Conservation (phyloP, 495 filamentous ascomycete genomes). For the Penicillium taxi region DNA sequence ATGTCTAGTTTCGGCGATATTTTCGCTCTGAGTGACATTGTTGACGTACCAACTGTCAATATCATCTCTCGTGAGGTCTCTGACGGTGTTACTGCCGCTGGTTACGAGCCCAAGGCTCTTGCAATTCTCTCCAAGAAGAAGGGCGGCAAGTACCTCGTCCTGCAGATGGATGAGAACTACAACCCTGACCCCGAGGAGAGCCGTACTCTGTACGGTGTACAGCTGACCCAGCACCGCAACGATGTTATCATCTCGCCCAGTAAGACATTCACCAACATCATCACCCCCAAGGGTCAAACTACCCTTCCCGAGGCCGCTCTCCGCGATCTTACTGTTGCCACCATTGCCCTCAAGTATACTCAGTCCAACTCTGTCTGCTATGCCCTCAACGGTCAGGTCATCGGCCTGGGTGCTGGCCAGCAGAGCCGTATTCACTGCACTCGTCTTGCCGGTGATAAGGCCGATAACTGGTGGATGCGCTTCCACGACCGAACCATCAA, state of each 20-base stretch:
- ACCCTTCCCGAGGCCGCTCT: slow-evolving; percentile 71
- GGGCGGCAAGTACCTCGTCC: slow-evolving; percentile 89
- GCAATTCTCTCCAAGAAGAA: slow-evolving; percentile 97
- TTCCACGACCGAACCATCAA: slow-evolving; percentile 81
- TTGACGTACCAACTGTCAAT: slow-evolving; percentile 85
- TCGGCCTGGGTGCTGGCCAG: slow-evolving; percentile 92
- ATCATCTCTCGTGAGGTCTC: slow-evolving; percentile 97
- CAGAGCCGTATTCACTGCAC: slow-evolving; percentile 98
- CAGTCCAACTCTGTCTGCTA: slow-evolving; percentile 99
- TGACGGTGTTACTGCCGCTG: slow-evolving; percentile 88
- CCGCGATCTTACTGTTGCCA: slow-evolving; percentile 88
- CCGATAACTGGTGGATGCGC: slow-evolving; percentile 98
- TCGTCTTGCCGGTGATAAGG: slow-evolving; percentile 92
- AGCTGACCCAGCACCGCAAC: slow-evolving; percentile 82
- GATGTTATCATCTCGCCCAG: slow-evolving; percentile 76
- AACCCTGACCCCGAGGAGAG: slow-evolving; percentile 67
- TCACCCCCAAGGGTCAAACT: slow-evolving; percentile 69
- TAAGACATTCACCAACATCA: slow-evolving; percentile 71
- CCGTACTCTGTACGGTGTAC: slow-evolving; percentile 81
- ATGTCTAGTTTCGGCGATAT: slow-evolving; percentile 98
- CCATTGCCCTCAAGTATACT: slow-evolving; percentile 94
- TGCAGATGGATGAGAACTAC: slow-evolving; percentile 87
- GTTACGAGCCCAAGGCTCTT: slow-evolving; percentile 73
- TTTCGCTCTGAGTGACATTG: slow-evolving; percentile 82
- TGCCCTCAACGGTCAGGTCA: slow-evolving; percentile 85